Evolutionary conservation across 2,329 filamentous ascomycete genomes (phyloP).

Genomic region (Fusarium phyllophilum): DNA sequence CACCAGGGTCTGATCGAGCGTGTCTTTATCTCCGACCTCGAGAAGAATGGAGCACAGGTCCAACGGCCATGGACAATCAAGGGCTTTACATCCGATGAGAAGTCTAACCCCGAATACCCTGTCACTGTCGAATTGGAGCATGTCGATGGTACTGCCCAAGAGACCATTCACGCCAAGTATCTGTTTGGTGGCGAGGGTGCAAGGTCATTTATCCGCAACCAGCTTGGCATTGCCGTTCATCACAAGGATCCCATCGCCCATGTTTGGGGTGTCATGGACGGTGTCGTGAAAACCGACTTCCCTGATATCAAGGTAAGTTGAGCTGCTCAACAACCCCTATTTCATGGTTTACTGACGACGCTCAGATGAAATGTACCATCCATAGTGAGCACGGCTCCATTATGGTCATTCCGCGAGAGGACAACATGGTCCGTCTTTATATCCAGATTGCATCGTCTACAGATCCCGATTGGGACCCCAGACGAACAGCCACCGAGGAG

Average conservation of each 20-base stretch:
- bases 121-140: constrained; percentile 82
- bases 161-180: constrained; percentile 76
- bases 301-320: constrained; percentile 75
- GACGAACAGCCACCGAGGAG: constrained; percentile 70
- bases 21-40: constrained; percentile 73
- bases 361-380: constrained; percentile 77
- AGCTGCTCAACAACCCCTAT: neutral
- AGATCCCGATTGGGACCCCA: constrained; percentile 69
- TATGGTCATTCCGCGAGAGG: constrained; percentile 81
- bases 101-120: constrained; percentile 72
- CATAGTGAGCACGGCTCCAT: constrained; percentile 79
- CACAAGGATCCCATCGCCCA: constrained; percentile 76
- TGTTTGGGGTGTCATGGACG: constrained; percentile 82
- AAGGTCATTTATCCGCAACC: constrained; percentile 71
- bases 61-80: constrained; percentile 74
- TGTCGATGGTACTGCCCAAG: constrained; percentile 74
- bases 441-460: constrained; percentile 73
- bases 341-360: constrained; percentile 53
- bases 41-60: constrained; percentile 68
- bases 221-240: constrained; percentile 75
- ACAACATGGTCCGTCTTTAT: constrained; percentile 75
- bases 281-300: constrained; percentile 77
- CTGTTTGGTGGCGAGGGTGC: constrained; percentile 78
- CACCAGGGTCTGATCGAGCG: constrained; percentile 79
- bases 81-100: constrained; percentile 68